phyloP scores from a whole-genome alignment of 2,329 filamentous ascomycete genomes.

The Didymella lethalis region DNA sequence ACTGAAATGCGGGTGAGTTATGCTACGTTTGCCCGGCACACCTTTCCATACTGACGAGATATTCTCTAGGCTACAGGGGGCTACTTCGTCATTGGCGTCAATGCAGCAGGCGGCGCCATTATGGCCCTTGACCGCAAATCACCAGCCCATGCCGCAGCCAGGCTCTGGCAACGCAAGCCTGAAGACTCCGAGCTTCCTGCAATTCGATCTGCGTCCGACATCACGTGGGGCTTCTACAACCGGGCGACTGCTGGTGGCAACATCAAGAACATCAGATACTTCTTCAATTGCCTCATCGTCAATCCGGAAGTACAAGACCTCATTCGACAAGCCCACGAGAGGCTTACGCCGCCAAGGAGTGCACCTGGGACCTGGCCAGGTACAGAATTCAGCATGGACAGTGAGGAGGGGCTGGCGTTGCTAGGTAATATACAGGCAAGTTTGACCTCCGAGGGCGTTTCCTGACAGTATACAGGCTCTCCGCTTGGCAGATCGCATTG shows the following conservation, averaged over 20 bases:
- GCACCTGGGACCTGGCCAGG: background rate
- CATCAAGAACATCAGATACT: background rate
- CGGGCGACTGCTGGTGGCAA: background rate
- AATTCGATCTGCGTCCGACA: background rate
- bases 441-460: background rate
- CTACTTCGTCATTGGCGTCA: background rate
- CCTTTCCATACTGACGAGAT: no score
- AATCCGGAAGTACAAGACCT: background rate
- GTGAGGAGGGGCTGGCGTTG: background rate
- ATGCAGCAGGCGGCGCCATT: background rate
- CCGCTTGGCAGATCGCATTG: background rate
- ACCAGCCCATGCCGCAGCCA: background rate
- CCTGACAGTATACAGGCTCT: background rate
- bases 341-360: background rate
- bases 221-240: background rate
- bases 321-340: background rate
- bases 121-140: background rate
- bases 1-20: no score
- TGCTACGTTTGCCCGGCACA: no score
- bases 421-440: background rate
- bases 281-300: background rate
- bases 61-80: background rate
- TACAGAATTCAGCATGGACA: background rate
- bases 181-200: background rate
- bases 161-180: background rate